A percentile compares a stretch with the other conserved stretches of the same genome.
Evolutionary conservation across 2,329 filamentous ascomycete genomes (phyloP).

Genomic region (Didymella pinodella): DNA sequence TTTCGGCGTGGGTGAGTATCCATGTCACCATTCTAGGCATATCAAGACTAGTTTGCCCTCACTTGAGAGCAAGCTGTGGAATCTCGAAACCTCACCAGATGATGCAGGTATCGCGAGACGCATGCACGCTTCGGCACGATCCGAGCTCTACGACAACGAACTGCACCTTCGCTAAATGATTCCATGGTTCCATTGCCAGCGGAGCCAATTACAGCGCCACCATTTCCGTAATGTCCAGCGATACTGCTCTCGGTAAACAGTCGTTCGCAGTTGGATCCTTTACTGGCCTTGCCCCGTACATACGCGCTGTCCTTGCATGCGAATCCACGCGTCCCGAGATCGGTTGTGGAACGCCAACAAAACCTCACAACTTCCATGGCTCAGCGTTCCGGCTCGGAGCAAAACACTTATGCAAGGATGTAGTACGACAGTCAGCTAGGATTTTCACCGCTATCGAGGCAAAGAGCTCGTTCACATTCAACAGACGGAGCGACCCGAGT

Average conservation of each 20-base stretch:
- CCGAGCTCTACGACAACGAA: slow-evolving; percentile 15
- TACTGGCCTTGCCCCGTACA: slow-evolving; percentile 6
- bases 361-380: slow-evolving; percentile 17
- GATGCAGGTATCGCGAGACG: slow-evolving; percentile 17
- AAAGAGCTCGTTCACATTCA: slow-evolving; percentile 30
- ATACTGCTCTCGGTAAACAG: slow-evolving; percentile 9
- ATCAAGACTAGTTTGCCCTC: slow-evolving; percentile 22
- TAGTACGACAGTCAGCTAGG: slow-evolving; percentile 31
- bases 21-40: slow-evolving; percentile 20
- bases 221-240: slow-evolving; percentile 2
- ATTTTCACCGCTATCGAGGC: slow-evolving; percentile 20
- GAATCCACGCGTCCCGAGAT: slow-evolving; percentile 25
- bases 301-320: slow-evolving; percentile 22
- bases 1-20: slow-evolving; percentile 10
- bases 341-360: slow-evolving; percentile 32
- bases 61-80: slow-evolving; percentile 10
- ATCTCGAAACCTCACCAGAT: slow-evolving; percentile 17
- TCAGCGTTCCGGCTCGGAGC: slow-evolving; percentile 21
- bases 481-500: slow-evolving; percentile 20
- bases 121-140: slow-evolving; percentile 16
- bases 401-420: slow-evolving; percentile 28
- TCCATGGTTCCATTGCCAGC: neutral
- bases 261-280: slow-evolving; percentile 10
- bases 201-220: slow-evolving; percentile 4
- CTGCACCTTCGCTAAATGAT: slow-evolving; percentile 5